A percentile compares a stretch with the other conserved stretches of the same genome.
phyloP scores from a whole-genome alignment of 805 yeast species.

The Wickerhamomyces rabaulensis region DNA sequence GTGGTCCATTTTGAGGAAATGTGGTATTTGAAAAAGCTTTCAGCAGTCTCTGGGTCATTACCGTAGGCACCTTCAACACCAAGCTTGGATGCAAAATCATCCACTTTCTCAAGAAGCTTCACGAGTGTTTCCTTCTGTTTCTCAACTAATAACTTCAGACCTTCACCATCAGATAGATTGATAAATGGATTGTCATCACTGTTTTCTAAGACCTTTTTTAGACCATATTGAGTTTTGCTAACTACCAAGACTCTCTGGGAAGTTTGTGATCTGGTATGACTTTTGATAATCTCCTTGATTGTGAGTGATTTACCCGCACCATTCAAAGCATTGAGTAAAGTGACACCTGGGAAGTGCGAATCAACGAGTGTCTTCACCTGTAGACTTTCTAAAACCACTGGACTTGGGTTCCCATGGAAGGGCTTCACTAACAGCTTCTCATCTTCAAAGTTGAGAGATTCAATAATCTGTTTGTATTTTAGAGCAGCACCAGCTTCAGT shows the following conservation, averaged over 20 bases:
- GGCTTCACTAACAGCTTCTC: neutral
- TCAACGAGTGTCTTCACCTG: conserved; percentile 12
- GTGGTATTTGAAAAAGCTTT: conserved; percentile 24
- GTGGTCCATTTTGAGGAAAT: conserved; percentile 15
- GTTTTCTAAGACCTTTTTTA: neutral
- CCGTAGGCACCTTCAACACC: conserved; percentile 32
- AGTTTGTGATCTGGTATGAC: conserved; percentile 18
- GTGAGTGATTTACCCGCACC: conserved; percentile 46
- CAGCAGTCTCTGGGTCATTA: conserved; percentile 32
- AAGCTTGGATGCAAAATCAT: conserved; percentile 25
- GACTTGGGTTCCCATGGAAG: neutral
- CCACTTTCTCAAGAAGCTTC: conserved; percentile 17
- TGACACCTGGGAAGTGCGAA: conserved; percentile 32
- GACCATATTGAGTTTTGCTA: conserved; percentile 8
- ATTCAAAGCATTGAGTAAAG: conserved; percentile 45
- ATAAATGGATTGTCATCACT: too few species aligned
- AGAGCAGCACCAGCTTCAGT: neutral
- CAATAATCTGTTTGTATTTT: too few species aligned
- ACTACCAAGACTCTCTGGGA: conserved; percentile 11
- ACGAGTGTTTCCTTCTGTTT: too few species aligned
- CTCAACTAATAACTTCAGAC: too few species aligned
- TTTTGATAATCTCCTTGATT: conserved; percentile 20
- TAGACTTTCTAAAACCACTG: neutral
- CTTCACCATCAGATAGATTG: too few species aligned
- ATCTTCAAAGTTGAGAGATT: neutral